Conservation (phyloP, 805 yeast genomes). For the Metschnikowia dekortorum region DNA sequence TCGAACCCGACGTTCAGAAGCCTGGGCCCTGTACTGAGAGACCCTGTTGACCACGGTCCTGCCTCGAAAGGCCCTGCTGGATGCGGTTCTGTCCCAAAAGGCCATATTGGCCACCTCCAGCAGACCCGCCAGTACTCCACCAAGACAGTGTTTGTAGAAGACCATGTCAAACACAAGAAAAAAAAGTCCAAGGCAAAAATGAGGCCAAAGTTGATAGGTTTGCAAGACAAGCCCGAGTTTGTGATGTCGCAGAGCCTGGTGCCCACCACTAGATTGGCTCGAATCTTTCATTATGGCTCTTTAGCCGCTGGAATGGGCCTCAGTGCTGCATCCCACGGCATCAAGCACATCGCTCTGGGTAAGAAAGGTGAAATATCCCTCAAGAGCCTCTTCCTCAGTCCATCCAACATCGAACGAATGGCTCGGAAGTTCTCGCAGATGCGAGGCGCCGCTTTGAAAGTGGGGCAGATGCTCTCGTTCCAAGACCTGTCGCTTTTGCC, state of each 20-base stretch:
- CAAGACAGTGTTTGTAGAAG: slow-evolving; percentile 9
- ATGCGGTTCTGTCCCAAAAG: too few relatives aligned
- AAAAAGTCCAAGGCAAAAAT: slow-evolving; percentile 9
- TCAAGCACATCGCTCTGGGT: slow-evolving; percentile 62
- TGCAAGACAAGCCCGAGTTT: slow-evolving; percentile 24
- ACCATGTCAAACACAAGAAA: slow-evolving; percentile 7
- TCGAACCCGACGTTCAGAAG: not conserved
- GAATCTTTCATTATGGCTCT: slow-evolving; percentile 89
- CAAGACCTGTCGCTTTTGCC: slow-evolving; percentile 88
- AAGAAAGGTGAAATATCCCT: slow-evolving; percentile 42
- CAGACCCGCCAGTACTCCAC: slow-evolving; percentile 10
- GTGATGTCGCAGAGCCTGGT: slow-evolving; percentile 64
- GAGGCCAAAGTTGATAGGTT: slow-evolving; percentile 17
- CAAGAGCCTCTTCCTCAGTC: slow-evolving; percentile 63
- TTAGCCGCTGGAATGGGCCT: slow-evolving; percentile 89
- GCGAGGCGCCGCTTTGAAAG: slow-evolving; percentile 98
- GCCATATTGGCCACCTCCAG: not conserved
- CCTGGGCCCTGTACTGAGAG: not conserved
- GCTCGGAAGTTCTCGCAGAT: slow-evolving; percentile 84
- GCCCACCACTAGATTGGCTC: slow-evolving; percentile 80
- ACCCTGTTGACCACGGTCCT: too few relatives aligned
- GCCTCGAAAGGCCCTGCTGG: too few relatives aligned
- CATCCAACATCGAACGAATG: slow-evolving; percentile 80
- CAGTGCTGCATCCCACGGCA: slow-evolving; percentile 75
- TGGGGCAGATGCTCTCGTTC: slow-evolving; percentile 95